Conservation (phyloP, 192 early-diverging fungal genomes). For the Mortierella claussenii region DNA sequence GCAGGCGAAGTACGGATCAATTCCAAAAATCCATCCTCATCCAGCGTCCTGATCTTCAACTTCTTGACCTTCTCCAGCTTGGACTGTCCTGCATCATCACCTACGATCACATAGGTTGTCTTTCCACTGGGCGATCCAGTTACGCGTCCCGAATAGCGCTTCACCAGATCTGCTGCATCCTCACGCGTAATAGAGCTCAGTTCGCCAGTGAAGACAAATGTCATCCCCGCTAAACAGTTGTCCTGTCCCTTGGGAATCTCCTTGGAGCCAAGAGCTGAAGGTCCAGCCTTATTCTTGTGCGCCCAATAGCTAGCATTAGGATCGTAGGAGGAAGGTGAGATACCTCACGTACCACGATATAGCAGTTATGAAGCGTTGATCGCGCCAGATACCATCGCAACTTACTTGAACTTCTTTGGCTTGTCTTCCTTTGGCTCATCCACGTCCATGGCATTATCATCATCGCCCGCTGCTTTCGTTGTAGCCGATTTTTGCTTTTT, state of each 20-base stretch:
- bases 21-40: conserved; percentile 87
- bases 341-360: no score
- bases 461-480: conserved; percentile 15
- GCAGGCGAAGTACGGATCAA: conserved; percentile 72
- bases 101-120: conserved; percentile 89
- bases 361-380: no score
- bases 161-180: conserved; percentile 84
- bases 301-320: conserved; percentile 20
- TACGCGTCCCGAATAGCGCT: conserved; percentile 80
- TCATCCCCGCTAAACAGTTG: conserved; percentile 76
- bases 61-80: conserved; percentile 85
- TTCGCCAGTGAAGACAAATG: conserved; percentile 97
- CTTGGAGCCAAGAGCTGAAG: conserved; percentile 71
- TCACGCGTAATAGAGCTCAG: conserved; percentile 79
- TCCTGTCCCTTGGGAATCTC: conserved; percentile 77
- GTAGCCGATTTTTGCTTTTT: conserved; percentile 26
- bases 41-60: conserved; percentile 72
- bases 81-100: conserved; percentile 85
- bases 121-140: conserved; percentile 80
- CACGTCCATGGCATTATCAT: conserved; percentile 42
- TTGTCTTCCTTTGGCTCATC: conserved; percentile 37
- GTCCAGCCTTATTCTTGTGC: conserved; percentile 59
- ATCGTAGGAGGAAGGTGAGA: not conserved
- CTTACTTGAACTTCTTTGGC: conserved; percentile 49
- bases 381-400: not conserved